These are phyloP conservation scores for Cylindricascospora bacillispora DNA, from an alignment of 1,139 yeast species.

Conservation along the genomic window DNA sequence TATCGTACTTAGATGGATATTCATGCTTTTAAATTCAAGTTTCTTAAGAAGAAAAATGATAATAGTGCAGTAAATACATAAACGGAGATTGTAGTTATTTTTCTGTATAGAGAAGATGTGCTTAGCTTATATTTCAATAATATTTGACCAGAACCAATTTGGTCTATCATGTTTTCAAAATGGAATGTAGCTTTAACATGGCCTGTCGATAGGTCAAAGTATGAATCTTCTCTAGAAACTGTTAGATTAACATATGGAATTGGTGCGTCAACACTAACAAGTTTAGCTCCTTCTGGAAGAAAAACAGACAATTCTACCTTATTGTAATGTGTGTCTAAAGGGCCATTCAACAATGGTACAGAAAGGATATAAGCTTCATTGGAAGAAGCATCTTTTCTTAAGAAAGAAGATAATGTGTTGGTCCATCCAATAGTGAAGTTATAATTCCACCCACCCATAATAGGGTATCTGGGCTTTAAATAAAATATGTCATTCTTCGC, in stretches of 20 bases:
- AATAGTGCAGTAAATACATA: constrained; percentile 53
- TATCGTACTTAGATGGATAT: no score
- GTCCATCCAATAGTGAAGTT: constrained; percentile 94
- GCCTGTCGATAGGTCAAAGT: constrained; percentile 67
- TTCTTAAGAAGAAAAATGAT: constrained; percentile 38
- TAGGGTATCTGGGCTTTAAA: constrained; percentile 78
- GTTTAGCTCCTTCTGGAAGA: constrained; percentile 80
- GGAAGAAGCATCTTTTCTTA: constrained; percentile 31
- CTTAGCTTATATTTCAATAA: constrained; percentile 54
- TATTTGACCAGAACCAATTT: constrained; percentile 45
- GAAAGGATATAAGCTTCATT: constrained; percentile 47
- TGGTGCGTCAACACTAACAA: constrained; percentile 48
- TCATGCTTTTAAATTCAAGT: constrained; percentile 11
- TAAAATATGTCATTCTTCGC: constrained; percentile 38
- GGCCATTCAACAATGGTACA: constrained; percentile 66
- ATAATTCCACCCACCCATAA: constrained; percentile 94
- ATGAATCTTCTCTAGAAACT: constrained; percentile 41
- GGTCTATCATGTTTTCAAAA: constrained; percentile 58
- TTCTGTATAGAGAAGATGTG: constrained; percentile 38
- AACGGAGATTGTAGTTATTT: constrained; percentile 55
- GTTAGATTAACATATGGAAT: constrained; percentile 30
- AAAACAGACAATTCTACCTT: constrained; percentile 48
- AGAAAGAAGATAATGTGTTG: constrained; percentile 39
- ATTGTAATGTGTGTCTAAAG: constrained; percentile 55
- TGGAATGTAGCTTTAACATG: constrained; percentile 63